Evolutionary conservation across 208 protist genomes (phyloP).

Genomic region (Acanthamoeba triangularis): DNA sequence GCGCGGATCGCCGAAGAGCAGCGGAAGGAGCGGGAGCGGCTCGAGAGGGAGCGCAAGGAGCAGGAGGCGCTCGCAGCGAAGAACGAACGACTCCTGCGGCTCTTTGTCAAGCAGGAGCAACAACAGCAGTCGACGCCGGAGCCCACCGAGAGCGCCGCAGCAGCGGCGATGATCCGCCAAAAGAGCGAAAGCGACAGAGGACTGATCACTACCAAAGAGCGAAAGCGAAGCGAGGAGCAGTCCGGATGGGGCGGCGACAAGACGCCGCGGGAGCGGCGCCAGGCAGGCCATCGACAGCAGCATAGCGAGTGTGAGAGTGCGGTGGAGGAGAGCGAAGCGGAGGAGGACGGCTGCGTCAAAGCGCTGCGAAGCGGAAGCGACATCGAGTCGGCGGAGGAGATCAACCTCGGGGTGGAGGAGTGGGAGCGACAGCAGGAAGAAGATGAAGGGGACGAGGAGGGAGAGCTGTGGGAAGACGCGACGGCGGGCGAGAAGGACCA

Average conservation of each 20-base stretch:
- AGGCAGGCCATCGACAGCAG: neutral
- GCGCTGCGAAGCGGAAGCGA: slow-evolving; percentile 19
- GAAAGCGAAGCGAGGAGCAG: slow-evolving; percentile 19
- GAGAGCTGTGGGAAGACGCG: neutral
- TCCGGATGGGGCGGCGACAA: neutral
- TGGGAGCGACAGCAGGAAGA: neutral
- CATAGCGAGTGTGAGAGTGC: neutral
- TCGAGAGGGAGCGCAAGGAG: slow-evolving; percentile 25
- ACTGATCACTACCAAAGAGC: neutral
- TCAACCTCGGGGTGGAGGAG: slow-evolving; percentile 21
- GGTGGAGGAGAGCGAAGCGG: neutral
- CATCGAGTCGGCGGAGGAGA: slow-evolving; percentile 26
- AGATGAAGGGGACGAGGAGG: neutral
- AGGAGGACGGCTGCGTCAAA: neutral
- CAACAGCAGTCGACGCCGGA: neutral
- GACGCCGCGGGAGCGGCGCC: neutral
- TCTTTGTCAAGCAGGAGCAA: neutral
- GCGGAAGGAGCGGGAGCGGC: neutral
- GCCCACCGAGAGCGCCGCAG: neutral
- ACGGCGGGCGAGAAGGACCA: neutral
- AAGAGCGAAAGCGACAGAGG: slow-evolving; percentile 20
- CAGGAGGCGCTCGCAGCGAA: slow-evolving; percentile 9
- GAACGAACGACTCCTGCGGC: slow-evolving; percentile 28
- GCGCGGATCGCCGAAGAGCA: neutral
- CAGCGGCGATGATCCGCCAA: neutral